Evolutionary conservation across 2,329 filamentous ascomycete genomes (phyloP).

Genomic region (Beauveria scarabaeidicola): DNA sequence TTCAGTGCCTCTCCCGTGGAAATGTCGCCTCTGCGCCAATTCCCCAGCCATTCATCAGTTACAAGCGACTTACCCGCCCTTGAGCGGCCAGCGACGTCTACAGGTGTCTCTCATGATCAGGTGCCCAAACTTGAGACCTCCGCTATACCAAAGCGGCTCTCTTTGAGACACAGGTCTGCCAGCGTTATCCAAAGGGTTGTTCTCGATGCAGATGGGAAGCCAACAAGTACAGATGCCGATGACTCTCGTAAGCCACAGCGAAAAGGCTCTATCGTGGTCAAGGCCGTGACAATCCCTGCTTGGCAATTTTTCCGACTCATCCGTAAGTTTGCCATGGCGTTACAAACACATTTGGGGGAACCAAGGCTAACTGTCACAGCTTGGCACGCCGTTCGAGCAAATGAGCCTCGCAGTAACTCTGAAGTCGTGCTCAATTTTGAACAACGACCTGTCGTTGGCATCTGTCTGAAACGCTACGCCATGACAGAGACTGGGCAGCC

Average conservation of each 20-base stretch:
- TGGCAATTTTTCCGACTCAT: constrained; percentile 97
- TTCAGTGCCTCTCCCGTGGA: constrained; percentile 26
- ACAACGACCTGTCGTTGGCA: constrained; percentile 76
- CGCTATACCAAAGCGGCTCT: constrained; percentile 24
- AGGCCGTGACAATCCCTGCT: constrained; percentile 88
- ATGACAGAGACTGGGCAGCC: constrained; percentile 62
- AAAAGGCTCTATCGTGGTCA: constrained; percentile 46
- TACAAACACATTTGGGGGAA: neutral
- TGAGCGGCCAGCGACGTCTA: constrained; percentile 1
- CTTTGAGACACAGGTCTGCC: constrained; percentile 39
- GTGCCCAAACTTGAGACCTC: constrained; percentile 13
- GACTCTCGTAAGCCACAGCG: constrained; percentile 35
- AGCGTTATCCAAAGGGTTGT: constrained; percentile 56
- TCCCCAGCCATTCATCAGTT: constrained; percentile 4
- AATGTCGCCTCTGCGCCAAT: constrained; percentile 17
- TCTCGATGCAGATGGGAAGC: constrained; percentile 41
- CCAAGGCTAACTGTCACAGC: constrained; percentile 44
- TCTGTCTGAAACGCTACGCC: constrained; percentile 81
- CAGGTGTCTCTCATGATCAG: neutral
- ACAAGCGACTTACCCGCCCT: neutral
- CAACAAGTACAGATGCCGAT: constrained; percentile 31
- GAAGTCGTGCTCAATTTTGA: constrained; percentile 88
- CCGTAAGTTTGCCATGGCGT: constrained; percentile 46
- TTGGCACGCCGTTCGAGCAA: constrained; percentile 64
- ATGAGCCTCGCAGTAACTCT: constrained; percentile 53